Base-by-base conservation (phyloP, 805 yeast genomes). In the Candida lessepsii region DNA sequence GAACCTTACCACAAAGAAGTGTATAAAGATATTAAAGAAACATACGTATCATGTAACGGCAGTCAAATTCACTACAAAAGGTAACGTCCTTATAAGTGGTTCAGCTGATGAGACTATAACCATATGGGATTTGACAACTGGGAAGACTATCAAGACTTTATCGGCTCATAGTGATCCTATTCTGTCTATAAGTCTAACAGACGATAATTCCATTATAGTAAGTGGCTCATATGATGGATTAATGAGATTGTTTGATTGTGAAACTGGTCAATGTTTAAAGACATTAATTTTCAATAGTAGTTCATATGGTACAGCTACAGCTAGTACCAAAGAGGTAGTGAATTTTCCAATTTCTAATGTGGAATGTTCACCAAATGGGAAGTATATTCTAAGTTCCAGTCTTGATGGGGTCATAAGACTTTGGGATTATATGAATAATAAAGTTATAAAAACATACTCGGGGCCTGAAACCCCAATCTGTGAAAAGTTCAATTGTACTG, bases 151-250 rank as follows among this genome's bases (percentile, higher is more conserved):
- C 51, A 81, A 84, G 54, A 86, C 95, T 0, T 65, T 91, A 36
- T 84, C 95, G 28, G 97, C 98, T 0, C 99, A 91, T 61, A 79
- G 95, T 0, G 97, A 88, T 50, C 95, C 97, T 0, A 85, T 93
- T 2, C 79, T 86, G 16, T 73, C 86, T 0, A 67, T 90, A 1
- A 82, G 87, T 51, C 63, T 91, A 35, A 78, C 86, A 2, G 80
- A 76, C 41, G 96, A 86, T 50, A 89, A 90, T 43, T 75, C 96
- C 0, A 78, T 93, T 26, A 77, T 93, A 7, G 84, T 81, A 2
- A 83, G 95, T 46, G 93, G 95, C 0, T 83, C 96, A 13, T 84
- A 83, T 57, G 99, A 91, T 61, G 99, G 99, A 3, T 71, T 88
- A 49, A 83, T 91, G 73, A 70, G 99, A 36, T 66, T 91, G 13